Percentiles rank a stretch among this genome's conserved stretches.
Evolutionary conservation across 768 basidiomycete species (phyloP).

Genomic region (Boletales sp.): DNA sequence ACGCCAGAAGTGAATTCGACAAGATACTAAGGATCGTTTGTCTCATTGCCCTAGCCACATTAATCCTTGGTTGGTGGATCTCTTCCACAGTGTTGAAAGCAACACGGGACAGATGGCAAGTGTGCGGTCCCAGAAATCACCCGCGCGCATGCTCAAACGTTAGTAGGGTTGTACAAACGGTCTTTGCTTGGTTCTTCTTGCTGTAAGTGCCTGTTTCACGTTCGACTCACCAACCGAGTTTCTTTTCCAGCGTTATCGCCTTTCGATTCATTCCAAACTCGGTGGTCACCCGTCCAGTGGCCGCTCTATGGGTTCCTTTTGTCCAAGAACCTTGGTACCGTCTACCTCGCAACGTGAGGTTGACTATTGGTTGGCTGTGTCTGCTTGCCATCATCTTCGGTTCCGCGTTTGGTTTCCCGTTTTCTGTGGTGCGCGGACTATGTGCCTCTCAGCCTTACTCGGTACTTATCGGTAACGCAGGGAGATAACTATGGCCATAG

Average conservation of each 20-base stretch:
- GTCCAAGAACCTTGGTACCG: slow-evolving; percentile 68
- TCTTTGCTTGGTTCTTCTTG: slow-evolving; percentile 84
- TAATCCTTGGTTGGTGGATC: slow-evolving; percentile 87
- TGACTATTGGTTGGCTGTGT: slow-evolving; percentile 70
- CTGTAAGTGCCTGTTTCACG: slow-evolving; percentile 39
- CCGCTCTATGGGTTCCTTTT: slow-evolving; percentile 62
- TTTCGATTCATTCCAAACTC: slow-evolving; percentile 82
- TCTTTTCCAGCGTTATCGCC: slow-evolving; percentile 56
- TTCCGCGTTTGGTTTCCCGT: slow-evolving; percentile 79
- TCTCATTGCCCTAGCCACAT: slow-evolving; percentile 47
- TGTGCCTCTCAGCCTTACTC: not conserved
- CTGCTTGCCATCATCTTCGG: slow-evolving; percentile 79
- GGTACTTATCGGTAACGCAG: slow-evolving; percentile 31
- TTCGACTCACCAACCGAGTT: not conserved
- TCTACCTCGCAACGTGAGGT: slow-evolving; percentile 49
- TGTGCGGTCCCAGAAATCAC: not conserved
- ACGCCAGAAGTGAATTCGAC: slow-evolving; percentile 1
- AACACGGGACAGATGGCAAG: slow-evolving; percentile 75
- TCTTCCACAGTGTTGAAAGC: slow-evolving; percentile 62
- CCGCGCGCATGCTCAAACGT: not conserved
- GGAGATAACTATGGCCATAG: slow-evolving; percentile 72
- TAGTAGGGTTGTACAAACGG: slow-evolving; percentile 68
- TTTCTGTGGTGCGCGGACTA: slow-evolving; percentile 43
- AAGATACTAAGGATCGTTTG: slow-evolving; percentile 40
- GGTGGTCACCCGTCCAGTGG: slow-evolving; percentile 66